Evolutionary conservation across 306 rosid species (phyloP), one percentile per base, ranked within the genome.

Genomic region (Amphicarpaea edgeworthii): DNA sequence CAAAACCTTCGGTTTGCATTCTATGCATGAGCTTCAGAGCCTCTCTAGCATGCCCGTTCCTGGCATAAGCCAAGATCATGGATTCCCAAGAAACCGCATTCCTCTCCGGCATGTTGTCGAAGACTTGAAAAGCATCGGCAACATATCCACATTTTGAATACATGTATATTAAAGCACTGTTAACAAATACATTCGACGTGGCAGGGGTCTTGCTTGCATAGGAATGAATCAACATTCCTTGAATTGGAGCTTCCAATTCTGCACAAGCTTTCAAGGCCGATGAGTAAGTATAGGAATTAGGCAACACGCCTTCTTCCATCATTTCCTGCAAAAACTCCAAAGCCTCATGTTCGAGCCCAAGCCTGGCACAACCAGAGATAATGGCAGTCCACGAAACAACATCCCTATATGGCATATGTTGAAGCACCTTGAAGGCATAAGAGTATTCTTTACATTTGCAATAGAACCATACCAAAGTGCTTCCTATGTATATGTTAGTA

Each of bases 371-470:
- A 11, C 96, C 98, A 1, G 98, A 95, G 72, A 95, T 95, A 58
- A 95, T 89, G 77, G 98, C 96, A 53, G 98, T 92, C 97, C 97
- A 95, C 1, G 97, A 87, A 71, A 92, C 93, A 45, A 90, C 98
- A 66, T 95, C 97, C 70, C 90, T 85, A 14, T 71, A 76, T 37
- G 97, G 97, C 97, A 87, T 86, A 69, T 87, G 86, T 20, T 83
- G 88, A 72, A 92, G 92, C 65, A 88, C 95, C 76, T 86, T 85
- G 17, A 80, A 76, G 73, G 98, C 98, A 46, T 34, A 73, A 17
- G 77, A 74, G 79, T 88, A 88, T 45, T 84, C 86, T 40, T 86
- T 90, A 80, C 96, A 90, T 82, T 84, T 92, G 79, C 95, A 89
- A 77, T 92, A 92, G 90, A 95, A 89, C 98, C 98, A 95, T n/a